Conservation (phyloP, 2,329 filamentous ascomycete species). For the Aspergillus tubingensis region DNA sequence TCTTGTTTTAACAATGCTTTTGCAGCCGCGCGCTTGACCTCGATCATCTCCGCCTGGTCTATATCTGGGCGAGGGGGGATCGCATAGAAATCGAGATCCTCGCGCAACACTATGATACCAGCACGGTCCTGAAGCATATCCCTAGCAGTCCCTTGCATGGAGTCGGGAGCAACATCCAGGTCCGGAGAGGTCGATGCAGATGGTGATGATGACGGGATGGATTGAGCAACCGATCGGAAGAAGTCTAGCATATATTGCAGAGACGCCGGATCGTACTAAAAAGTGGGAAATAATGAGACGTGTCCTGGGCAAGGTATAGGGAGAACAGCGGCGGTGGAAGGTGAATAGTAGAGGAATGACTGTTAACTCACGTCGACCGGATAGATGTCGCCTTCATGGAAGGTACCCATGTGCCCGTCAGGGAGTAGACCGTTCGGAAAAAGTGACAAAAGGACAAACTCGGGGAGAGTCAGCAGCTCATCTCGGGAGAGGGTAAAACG, state of each 20-base stretch:
- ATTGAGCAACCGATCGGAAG: constrained; percentile 92
- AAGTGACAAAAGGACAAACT: constrained; percentile 95
- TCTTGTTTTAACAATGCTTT: constrained; percentile 83
- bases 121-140: constrained; percentile 84
- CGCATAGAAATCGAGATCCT: constrained; percentile 96
- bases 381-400: constrained; percentile 89
- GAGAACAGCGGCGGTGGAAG: neutral
- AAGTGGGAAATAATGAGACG: constrained; percentile 27
- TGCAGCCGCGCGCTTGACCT: constrained; percentile 90
- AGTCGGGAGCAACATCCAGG: constrained; percentile 68
- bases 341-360: neutral
- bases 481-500: constrained; percentile 93
- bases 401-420: constrained; percentile 92
- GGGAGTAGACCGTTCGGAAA: constrained; percentile 98
- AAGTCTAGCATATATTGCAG: constrained; percentile 99
- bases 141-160: constrained; percentile 67
- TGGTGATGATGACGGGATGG: constrained; percentile 70
- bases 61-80: constrained; percentile 88
- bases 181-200: constrained; percentile 66
- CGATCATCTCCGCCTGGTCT: constrained; percentile 85
- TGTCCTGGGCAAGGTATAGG: neutral
- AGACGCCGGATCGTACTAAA: constrained; percentile 91
- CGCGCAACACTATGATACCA: constrained; percentile 93
- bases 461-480: constrained; percentile 89
- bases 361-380: constrained; percentile 81